A percentile compares a stretch with the other conserved stretches of the same genome.
Evolutionary conservation across 2,329 filamentous ascomycete species (phyloP).

Genomic region (Furcasterigmium sp.): DNA sequence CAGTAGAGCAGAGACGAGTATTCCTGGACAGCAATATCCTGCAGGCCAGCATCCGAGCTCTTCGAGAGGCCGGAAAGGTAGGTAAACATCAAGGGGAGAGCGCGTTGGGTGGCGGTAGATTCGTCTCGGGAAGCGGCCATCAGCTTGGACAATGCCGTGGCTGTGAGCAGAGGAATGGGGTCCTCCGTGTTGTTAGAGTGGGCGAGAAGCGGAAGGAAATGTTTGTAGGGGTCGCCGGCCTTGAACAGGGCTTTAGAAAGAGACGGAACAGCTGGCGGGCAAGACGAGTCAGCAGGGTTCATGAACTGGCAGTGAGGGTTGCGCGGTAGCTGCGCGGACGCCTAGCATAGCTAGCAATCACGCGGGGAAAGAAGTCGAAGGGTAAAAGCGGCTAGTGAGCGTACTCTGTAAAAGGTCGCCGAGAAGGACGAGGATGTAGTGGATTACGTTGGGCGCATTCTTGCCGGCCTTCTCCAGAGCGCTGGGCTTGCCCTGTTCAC

Average conservation of each 20-base stretch:
- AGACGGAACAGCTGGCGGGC: constrained; percentile 63
- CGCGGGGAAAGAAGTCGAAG: too few relatives aligned
- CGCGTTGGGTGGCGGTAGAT: constrained; percentile 62
- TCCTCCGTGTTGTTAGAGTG: constrained; percentile 73
- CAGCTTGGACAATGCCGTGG: constrained; percentile 77
- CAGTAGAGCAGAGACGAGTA: constrained; percentile 82
- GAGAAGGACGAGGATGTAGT: constrained; percentile 88
- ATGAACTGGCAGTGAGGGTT: background rate
- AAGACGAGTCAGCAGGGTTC: background rate
- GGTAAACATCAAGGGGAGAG: constrained; percentile 75
- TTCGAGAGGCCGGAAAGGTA: constrained; percentile 83
- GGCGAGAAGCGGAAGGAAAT: constrained; percentile 76
- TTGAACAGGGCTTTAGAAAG: constrained; percentile 73
- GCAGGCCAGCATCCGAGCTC: constrained; percentile 80
- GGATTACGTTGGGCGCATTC: constrained; percentile 76
- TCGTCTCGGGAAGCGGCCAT: constrained; percentile 64
- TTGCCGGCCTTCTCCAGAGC: constrained; percentile 83
- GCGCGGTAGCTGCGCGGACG: too few relatives aligned
- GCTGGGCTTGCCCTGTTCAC: constrained; percentile 60
- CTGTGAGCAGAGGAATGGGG: constrained; percentile 82
- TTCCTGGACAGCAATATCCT: constrained; percentile 92
- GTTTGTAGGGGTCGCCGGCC: constrained; percentile 72
- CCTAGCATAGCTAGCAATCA: too few relatives aligned
- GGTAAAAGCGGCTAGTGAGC: too few relatives aligned
- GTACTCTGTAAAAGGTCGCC: constrained; percentile 63